Percentiles rank a stretch among this genome's conserved stretches.
Conservation (phyloP, 116 monocot genomes). For the Trichopus zeylanicus region DNA sequence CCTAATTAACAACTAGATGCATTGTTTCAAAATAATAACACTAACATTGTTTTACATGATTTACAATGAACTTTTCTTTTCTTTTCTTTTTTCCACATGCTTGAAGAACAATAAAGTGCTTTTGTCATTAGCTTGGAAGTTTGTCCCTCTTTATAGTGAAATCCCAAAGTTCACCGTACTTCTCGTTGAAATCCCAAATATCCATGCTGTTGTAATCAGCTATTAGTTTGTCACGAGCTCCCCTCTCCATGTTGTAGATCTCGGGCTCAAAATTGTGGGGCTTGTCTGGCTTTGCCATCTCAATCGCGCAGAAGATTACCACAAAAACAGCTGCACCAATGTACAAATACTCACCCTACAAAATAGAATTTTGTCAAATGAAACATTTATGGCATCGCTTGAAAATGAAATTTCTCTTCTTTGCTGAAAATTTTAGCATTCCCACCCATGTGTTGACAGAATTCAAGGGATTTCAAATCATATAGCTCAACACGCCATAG, state of each 20-base stretch:
- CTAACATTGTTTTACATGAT: too few relatives aligned
- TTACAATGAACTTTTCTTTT: too few relatives aligned
- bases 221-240: slow-evolving; percentile 73
- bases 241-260: slow-evolving; percentile 86
- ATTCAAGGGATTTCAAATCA: too few relatives aligned
- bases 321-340: slow-evolving; percentile 74
- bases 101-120: not conserved
- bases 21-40: too few relatives aligned
- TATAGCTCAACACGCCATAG: too few relatives aligned
- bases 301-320: slow-evolving; percentile 63
- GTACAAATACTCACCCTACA: slow-evolving; percentile 79
- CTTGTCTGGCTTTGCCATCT: slow-evolving; percentile 86
- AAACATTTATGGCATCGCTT: too few relatives aligned
- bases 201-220: slow-evolving; percentile 91
- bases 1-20: too few relatives aligned
- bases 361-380: too few relatives aligned
- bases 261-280: slow-evolving; percentile 91
- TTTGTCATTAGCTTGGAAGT: slow-evolving; percentile 19
- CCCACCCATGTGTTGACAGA: too few relatives aligned
- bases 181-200: slow-evolving; percentile 99
- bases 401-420: too few relatives aligned
- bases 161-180: slow-evolving; percentile 96
- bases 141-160: slow-evolving; percentile 74
- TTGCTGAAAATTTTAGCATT: too few relatives aligned
- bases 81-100: too few relatives aligned